phyloP scores from a whole-genome alignment of 2,329 filamentous ascomycete species.

The Biscogniauxia mediterranea region DNA sequence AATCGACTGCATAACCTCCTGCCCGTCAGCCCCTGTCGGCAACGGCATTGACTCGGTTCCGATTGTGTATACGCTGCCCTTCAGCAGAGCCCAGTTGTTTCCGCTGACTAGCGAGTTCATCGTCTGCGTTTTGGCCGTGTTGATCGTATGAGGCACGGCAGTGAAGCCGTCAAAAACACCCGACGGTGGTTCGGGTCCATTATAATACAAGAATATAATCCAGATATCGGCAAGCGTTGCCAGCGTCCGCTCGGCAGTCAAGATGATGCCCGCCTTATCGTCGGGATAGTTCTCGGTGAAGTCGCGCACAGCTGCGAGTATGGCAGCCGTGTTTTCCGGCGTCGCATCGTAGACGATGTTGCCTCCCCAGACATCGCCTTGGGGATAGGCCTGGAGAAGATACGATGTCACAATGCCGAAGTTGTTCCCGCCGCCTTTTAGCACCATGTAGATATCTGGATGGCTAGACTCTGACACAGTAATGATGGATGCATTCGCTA shows the following conservation, averaged over 20 bases:
- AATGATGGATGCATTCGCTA: slow-evolving; percentile 47
- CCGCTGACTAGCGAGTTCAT: slow-evolving; percentile 45
- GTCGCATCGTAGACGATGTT: slow-evolving; percentile 38
- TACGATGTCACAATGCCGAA: slow-evolving; percentile 52
- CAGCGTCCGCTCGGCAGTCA: slow-evolving; percentile 49
- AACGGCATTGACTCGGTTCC: slow-evolving; percentile 38
- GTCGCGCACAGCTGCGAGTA: slow-evolving; percentile 50
- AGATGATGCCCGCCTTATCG: slow-evolving; percentile 58
- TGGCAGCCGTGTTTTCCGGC: slow-evolving; percentile 27
- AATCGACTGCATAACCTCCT: slow-evolving; percentile 31
- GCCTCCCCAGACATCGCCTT: slow-evolving; percentile 44
- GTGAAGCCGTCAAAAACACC: slow-evolving; percentile 58
- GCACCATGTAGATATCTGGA: slow-evolving; percentile 49
- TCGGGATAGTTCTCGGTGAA: slow-evolving; percentile 59
- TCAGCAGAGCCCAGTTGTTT: slow-evolving; percentile 41
- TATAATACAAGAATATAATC: slow-evolving; percentile 63
- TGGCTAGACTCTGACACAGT: slow-evolving; percentile 42
- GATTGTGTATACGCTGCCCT: slow-evolving; percentile 37
- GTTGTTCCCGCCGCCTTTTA: slow-evolving; percentile 57
- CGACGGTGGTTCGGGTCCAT: slow-evolving; percentile 51
- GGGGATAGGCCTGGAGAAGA: slow-evolving; percentile 40
- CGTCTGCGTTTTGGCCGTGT: slow-evolving; percentile 45
- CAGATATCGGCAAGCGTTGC: slow-evolving; percentile 49
- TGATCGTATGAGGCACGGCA: slow-evolving; percentile 40
- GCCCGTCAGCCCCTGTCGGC: slow-evolving; percentile 26